These are phyloP conservation scores for Saturnispora zaruensis DNA, from an alignment of 805 yeast species.

Conservation along the genomic window DNA sequence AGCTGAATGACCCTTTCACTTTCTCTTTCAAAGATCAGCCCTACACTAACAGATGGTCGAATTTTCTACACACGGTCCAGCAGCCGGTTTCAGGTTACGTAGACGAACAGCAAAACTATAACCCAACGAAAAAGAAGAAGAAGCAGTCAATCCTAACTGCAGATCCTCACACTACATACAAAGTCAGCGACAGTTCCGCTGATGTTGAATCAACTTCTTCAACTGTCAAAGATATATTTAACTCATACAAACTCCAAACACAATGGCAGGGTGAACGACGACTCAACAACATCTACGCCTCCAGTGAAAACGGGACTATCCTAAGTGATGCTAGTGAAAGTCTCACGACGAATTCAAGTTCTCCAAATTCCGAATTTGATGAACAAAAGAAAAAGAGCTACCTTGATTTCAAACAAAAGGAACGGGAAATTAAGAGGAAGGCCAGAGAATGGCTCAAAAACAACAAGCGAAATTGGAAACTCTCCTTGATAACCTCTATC, in stretches of 20 bases:
- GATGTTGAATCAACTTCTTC: constrained; percentile 17
- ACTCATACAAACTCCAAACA: constrained; percentile 31
- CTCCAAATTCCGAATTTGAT: not conserved
- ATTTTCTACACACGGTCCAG: constrained; percentile 14
- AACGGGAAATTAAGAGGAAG: constrained; percentile 37
- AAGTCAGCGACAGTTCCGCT: not conserved
- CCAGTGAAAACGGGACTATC: not conserved
- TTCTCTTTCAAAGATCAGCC: constrained; percentile 13
- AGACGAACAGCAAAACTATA: not conserved
- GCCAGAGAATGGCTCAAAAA: constrained; percentile 63
- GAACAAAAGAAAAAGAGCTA: constrained; percentile 12
- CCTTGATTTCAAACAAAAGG: not conserved
- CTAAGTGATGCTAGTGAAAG: not conserved
- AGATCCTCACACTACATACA: not conserved
- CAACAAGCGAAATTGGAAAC: constrained; percentile 55
- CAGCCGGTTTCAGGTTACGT: constrained; percentile 5
- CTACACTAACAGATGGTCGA: constrained; percentile 14
- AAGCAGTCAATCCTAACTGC: not conserved
- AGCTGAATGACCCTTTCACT: constrained; percentile 15
- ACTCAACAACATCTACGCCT: constrained; percentile 28
- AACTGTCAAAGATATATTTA: constrained; percentile 7
- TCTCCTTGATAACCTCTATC: constrained; percentile 49
- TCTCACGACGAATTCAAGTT: constrained; percentile 5
- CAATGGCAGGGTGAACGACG: constrained; percentile 70
- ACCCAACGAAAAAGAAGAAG: not conserved